Evolutionary conservation across 129 eudicot species (phyloP), one percentile per base, ranked within the genome.

Genomic region (Artemisia tridentata): DNA sequence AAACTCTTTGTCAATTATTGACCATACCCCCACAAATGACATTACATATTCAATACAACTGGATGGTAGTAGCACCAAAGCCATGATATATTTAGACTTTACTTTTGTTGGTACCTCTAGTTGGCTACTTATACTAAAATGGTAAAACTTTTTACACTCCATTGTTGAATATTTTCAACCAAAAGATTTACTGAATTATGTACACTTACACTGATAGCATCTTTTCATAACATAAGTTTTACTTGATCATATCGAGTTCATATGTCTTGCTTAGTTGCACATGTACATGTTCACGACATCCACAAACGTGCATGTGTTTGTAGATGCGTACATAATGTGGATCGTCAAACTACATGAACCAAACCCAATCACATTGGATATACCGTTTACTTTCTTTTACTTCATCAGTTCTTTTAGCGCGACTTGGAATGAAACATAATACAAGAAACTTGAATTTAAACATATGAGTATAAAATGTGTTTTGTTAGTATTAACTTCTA

Each of bases 1-100:
- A 67, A 66, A 20, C 31, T 74, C 72, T 38, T 54, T 45, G 54
- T 75, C 25, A 67, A 66, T 45, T 74, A 12, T 45, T 56, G 79
- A 57, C 73, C 79, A 72, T 54, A 69, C 71, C 65, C 56, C 69
- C 71, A 20, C 65, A 69, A 76, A 76, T 69, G 80, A 69, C 71
- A 51, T 76, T 50, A 63, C 75, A 69, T 76, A 76, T 76, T 76
- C 71, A 76, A 61, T 76, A 76, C 80, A 52, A 68, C 55, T 76
- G 75, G 75, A 77, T 69, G 52, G 75, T 69, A 69, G 47, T 20
- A 1, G 59, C 43, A 64, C 72, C 56, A 74, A 75, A 65, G 72
- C 79, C 79, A 66, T 65, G 56, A 58, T 21, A 69, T 77, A 70
- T 77, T 64, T 70, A 77, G 66, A 57, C 76, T 77, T 63, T 70